A percentile compares a stretch with the other conserved stretches of the same genome.
Conservation (phyloP, 2,329 filamentous ascomycete species). For the Cercospora janseana region DNA sequence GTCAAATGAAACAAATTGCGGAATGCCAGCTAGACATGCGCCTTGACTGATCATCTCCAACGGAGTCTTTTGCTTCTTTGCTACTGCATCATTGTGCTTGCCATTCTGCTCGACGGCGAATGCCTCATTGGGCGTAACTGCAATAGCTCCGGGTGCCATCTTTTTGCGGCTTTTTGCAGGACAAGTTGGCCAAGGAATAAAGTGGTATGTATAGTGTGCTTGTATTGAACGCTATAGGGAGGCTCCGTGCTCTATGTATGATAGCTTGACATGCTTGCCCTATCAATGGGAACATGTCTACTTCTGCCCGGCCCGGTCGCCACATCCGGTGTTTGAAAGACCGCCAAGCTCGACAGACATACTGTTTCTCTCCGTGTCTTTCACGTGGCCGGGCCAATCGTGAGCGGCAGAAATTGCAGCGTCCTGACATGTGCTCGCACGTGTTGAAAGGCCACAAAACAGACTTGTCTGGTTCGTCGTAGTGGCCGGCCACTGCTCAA, state of each 20-base stretch:
- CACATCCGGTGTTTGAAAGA: not conserved
- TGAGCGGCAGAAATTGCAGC: not conserved
- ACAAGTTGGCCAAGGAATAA: too few relatives aligned
- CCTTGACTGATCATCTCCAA: conserved; percentile 48
- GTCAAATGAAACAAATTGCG: conserved; percentile 53
- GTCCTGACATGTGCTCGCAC: too few relatives aligned
- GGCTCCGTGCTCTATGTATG: not conserved
- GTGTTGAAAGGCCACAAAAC: too few relatives aligned
- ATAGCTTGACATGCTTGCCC: not conserved
- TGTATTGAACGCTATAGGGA: too few relatives aligned
- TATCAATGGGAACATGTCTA: conserved; percentile 1
- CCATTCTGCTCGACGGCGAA: conserved; percentile 23
- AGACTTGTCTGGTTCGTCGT: too few relatives aligned
- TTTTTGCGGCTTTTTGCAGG: not conserved
- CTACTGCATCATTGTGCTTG: conserved; percentile 11
- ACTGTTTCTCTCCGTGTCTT: too few relatives aligned
- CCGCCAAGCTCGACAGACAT: not conserved
- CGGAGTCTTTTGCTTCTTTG: conserved; percentile 34
- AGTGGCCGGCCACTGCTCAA: too few relatives aligned
- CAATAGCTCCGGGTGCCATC: conserved; percentile 36
- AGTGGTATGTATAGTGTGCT: too few relatives aligned
- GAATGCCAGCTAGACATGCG: conserved; percentile 53
- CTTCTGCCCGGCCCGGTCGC: conserved; percentile 1
- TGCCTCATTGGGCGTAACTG: conserved; percentile 18
- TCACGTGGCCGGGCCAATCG: too few relatives aligned